Base-by-base conservation (phyloP, 345 rosid genomes). In the Aethionema arabicum region DNA sequence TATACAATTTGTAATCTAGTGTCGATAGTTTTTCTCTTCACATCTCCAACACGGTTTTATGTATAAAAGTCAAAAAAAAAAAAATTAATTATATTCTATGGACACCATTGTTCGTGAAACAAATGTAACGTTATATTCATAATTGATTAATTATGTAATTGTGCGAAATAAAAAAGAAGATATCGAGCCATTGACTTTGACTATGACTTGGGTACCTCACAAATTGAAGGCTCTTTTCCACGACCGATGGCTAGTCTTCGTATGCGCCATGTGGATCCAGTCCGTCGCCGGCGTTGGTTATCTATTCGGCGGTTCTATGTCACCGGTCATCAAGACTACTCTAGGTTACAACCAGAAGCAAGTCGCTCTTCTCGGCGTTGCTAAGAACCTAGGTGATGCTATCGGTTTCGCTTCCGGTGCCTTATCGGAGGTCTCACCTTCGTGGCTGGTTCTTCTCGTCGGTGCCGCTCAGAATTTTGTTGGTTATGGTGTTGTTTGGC, bases 301-400 rank as follows among this genome's bases (percentile, higher is more conserved):
- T 77, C 52, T 90, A 70, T 87, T 85, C 70, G 95, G 95, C 56
- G 97, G 97, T 40, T 84, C 95, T 65, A 84, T 86, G 67, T 90
- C 97, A 0, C 97, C 92, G 2, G 87, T 71, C 46, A 85, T 90
- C 55, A 87, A 90, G 60, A 64, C 77, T 59, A 8, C 80, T 40
- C 60, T 85, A 68, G 86, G 85, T 38, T 87, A 90, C 77, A 82
- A 83, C 66, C 95, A 87, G 84, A 72, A 82, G 48, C 84, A 90
- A 61, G 72, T 87, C 52, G 88, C 95, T 72, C 51, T 85, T 32
- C 80, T 87, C 51, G 88, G 92, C 46, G 90, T 90, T 40, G 95
- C 95, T 41, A 90, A 90, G 67, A 92, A 87, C 72, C 74, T 90
- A 72, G 95, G 95, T 8, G 88, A 83, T 54, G 75, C 82, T 38